These are phyloP conservation scores for Onygena corvina DNA, from an alignment of 2,329 filamentous ascomycete species.

Conservation along the genomic window DNA sequence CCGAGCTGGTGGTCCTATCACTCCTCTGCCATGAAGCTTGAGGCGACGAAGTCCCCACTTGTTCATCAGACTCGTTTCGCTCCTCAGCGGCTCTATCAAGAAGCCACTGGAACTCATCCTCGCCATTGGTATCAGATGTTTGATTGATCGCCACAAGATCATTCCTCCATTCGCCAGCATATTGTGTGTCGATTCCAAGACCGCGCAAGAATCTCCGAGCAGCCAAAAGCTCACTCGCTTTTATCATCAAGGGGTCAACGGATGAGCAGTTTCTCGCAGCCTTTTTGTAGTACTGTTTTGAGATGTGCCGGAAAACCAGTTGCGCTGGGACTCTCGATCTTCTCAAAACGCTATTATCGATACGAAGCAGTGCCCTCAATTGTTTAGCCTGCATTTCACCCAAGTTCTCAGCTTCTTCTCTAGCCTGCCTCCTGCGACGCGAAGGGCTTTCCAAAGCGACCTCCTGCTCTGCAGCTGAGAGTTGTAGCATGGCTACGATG, in stretches of 20 bases:
- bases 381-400: slow-evolving; percentile 28
- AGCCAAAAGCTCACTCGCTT: slow-evolving; percentile 22
- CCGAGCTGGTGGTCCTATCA: background rate
- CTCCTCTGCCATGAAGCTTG: background rate
- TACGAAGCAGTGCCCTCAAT: slow-evolving; percentile 21
- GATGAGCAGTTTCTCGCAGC: slow-evolving; percentile 10
- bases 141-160: slow-evolving; percentile 16
- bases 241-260: slow-evolving; percentile 23
- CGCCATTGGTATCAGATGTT: slow-evolving; percentile 13
- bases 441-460: slow-evolving; percentile 16
- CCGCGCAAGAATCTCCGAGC: slow-evolving; percentile 24
- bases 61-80: background rate
- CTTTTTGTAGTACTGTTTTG: slow-evolving; percentile 15
- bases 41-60: background rate
- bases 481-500: slow-evolving; percentile 19
- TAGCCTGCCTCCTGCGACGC: slow-evolving; percentile 20
- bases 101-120: slow-evolving; percentile 14
- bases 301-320: slow-evolving; percentile 22
- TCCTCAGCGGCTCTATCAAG: slow-evolving; percentile 1
- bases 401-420: slow-evolving; percentile 22
- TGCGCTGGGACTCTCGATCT: slow-evolving; percentile 19
- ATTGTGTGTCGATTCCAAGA: slow-evolving; percentile 20
- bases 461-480: slow-evolving; percentile 19
- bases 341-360: slow-evolving; percentile 24
- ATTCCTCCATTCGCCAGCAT: slow-evolving; percentile 27